Evolutionary conservation across 1,284 basidiomycete genomes (phyloP), one percentile per base, ranked within the genome.

Genomic region (Sporisorium exsertum): DNA sequence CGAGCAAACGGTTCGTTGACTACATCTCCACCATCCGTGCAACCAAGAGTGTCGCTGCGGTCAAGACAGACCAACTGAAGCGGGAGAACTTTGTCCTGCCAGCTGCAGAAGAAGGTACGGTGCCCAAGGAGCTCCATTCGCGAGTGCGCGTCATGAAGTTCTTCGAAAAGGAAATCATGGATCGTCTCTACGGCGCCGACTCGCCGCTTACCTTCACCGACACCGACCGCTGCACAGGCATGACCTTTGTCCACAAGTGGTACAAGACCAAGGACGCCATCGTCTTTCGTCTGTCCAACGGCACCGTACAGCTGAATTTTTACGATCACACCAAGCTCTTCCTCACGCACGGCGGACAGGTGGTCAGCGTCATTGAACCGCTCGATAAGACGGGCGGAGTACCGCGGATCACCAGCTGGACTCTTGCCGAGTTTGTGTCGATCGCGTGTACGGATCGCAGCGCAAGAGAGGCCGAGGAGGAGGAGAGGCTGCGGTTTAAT

Each of bases 221-320:
- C 81, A 62, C 86, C 32, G 88, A 89, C 4, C 87, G 91, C 40
- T 90, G 89, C 43, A 90, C 89, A 74, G 94, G 94, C 20, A 94
- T 98, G 93, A 91, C 93, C 77, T 97, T 96, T 87, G 92, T 98
- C 46, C 92, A 94, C 87, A 94, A 94, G 87, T 98, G 97, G 87
- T 90, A 97, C 77, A 89, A 96, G 68, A 95, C 95, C 92, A 95
- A 95, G 87, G 92, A 95, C 81, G 94, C 97, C 53, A 96, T 98
- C 73, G 91, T 98, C 35, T 99, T 99, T 89, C 92, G 95, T 87
- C 87, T 99, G 84, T 94, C 93, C 86, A 94, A 97, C 84, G 94
- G 95, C 78, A 91, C 93, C 50, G 87, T 98, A 7, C 95, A 97
- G 93, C 96, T 98, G 89, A 99, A 98, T 88, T 98, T 97, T 86